phyloP scores from a whole-genome alignment of 257 asterid species.

The Scutellaria baicalensis region DNA sequence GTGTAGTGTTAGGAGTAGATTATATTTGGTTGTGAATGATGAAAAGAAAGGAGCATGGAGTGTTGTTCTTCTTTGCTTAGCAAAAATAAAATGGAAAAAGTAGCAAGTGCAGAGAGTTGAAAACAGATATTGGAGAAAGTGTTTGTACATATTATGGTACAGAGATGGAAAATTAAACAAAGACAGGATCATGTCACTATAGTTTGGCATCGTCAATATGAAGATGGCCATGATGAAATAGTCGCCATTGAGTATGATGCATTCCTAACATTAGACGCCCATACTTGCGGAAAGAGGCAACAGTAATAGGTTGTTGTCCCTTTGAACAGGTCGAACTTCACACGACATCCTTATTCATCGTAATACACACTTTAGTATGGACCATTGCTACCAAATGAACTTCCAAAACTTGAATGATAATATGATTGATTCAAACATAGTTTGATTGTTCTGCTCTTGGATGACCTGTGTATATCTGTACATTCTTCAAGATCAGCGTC shows the following conservation, averaged over 20 bases:
- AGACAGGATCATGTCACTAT: constrained; percentile 2
- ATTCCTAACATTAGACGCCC: constrained; percentile 7
- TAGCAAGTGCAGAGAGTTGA: constrained; percentile 10
- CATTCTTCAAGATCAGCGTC: constrained; percentile 89
- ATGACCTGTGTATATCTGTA: constrained; percentile 52
- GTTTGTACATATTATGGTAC: constrained; percentile 28
- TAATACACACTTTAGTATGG: constrained; percentile 27
- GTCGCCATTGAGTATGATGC: constrained; percentile 10
- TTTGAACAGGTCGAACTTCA: constrained; percentile 1
- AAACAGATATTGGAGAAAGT: constrained; percentile 14
- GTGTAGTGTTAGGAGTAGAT: neutral
- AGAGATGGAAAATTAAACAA: constrained; percentile 3
- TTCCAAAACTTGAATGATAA: constrained; percentile 39
- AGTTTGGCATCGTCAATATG: neutral
- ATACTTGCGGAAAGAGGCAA: constrained; percentile 2
- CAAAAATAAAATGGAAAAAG: neutral
- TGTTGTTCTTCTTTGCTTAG: neutral
- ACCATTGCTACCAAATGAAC: constrained; percentile 52
- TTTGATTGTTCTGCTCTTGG: constrained; percentile 49
- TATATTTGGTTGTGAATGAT: neutral
- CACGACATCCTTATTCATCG: constrained; percentile 1
- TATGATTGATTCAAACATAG: constrained; percentile 41
- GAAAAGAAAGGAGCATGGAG: neutral
- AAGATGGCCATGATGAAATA: constrained; percentile 18
- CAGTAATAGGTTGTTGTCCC: constrained; percentile 9